Evolutionary conservation across 169 alveolate species (phyloP).

Genomic region (Cytauxzoon felis): DNA sequence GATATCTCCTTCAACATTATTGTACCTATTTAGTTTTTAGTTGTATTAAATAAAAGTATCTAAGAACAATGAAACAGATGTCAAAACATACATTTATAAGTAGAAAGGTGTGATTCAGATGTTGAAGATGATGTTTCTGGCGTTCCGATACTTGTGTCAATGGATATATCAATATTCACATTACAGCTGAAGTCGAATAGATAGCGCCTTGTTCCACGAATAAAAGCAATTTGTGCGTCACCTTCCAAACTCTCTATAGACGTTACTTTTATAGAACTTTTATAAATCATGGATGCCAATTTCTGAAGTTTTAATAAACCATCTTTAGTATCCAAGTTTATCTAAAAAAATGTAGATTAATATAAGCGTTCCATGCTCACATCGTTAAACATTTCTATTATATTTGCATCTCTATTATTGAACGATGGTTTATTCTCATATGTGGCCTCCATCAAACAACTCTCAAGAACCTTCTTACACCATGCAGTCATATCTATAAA

Average conservation of each 20-base stretch:
- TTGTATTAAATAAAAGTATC: slow-evolving; percentile 25
- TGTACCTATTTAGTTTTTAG: slow-evolving; percentile 20
- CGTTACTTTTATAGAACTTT: slow-evolving; percentile 53
- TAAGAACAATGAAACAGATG: slow-evolving; percentile 6
- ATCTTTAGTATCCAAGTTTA: slow-evolving; percentile 8
- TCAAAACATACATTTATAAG: slow-evolving; percentile 29
- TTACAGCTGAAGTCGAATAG: slow-evolving; percentile 75
- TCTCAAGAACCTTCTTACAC: slow-evolving; percentile 53
- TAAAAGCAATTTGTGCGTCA: slow-evolving; percentile 80
- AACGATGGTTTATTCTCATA: slow-evolving; percentile 61
- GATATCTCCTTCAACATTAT: slow-evolving; percentile 63
- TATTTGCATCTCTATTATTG: slow-evolving; percentile 39
- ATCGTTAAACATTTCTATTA: slow-evolving; percentile 60
- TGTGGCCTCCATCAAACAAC: slow-evolving; percentile 33
- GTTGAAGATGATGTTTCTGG: background rate
- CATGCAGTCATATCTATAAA: slow-evolving; percentile 55
- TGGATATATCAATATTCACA: slow-evolving; percentile 30
- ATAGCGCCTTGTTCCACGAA: slow-evolving; percentile 79
- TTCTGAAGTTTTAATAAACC: slow-evolving; percentile 31
- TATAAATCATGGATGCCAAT: slow-evolving; percentile 45
- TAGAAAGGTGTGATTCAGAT: slow-evolving; percentile 16
- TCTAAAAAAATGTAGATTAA: background rate
- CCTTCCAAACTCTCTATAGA: slow-evolving; percentile 71
- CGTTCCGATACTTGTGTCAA: slow-evolving; percentile 41
- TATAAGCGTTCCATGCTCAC: slow-evolving; percentile 7